Evolutionary conservation across 2,329 filamentous ascomycete species (phyloP).

Genomic region (Aspergillus candidus): DNA sequence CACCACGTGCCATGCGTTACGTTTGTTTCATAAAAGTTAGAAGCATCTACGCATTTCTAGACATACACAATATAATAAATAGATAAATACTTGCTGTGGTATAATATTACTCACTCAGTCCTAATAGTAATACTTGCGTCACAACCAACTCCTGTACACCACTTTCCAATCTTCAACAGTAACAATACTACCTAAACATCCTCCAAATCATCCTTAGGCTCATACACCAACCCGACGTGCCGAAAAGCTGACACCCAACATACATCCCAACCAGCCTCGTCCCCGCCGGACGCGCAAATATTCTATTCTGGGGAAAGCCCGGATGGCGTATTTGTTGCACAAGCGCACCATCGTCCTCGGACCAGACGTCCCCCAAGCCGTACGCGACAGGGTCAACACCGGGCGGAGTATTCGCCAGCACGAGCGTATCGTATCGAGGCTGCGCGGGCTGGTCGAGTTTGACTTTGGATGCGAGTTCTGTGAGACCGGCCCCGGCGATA

Average conservation of each 20-base stretch:
- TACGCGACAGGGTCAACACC: background rate
- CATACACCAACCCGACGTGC: constrained; percentile 5
- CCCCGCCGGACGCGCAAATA: no score
- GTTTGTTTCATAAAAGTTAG: no score
- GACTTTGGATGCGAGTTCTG: constrained; percentile 5
- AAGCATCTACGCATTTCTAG: no score
- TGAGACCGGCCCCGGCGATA: background rate
- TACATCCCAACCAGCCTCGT: constrained; percentile 4
- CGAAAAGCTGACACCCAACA: constrained; percentile 3
- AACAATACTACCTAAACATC: background rate
- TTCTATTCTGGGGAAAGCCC: no score
- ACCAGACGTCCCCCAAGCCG: constrained; percentile 4
- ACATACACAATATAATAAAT: no score
- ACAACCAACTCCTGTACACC: no score
- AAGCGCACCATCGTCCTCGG: background rate
- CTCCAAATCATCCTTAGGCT: background rate
- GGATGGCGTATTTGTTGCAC: no score
- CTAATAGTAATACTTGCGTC: no score
- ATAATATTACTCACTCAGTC: no score
- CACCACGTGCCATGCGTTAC: no score
- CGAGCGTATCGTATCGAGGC: background rate
- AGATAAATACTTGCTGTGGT: no score
- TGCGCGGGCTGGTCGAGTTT: background rate
- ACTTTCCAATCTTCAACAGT: no score
- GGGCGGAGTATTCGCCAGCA: background rate